A percentile compares a stretch with the other conserved stretches of the same genome.
Evolutionary conservation across 2,329 filamentous ascomycete genomes (phyloP).

Genomic region (Penicillium sp.): DNA sequence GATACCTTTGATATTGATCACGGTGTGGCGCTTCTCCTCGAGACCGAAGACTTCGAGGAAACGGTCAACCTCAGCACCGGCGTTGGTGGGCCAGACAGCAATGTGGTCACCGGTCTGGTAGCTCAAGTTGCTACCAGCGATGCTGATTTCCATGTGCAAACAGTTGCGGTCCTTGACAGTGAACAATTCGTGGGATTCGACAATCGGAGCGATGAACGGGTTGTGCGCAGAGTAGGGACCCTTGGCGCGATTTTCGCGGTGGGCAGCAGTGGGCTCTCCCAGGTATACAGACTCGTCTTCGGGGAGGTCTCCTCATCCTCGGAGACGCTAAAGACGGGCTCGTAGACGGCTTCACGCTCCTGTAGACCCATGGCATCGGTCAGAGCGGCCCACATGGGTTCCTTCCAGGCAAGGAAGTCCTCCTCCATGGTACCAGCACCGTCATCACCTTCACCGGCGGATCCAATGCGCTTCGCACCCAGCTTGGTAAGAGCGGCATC

Average conservation of each 20-base stretch:
- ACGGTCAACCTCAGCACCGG: constrained; percentile 84
- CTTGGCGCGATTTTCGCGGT: constrained; percentile 76
- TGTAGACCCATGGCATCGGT: constrained; percentile 78
- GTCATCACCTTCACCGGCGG: constrained; percentile 92
- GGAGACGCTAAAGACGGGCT: constrained; percentile 79
- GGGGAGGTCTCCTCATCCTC: constrained; percentile 67
- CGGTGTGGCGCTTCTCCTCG: constrained; percentile 67
- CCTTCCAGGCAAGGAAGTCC: constrained; percentile 98
- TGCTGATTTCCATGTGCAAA: constrained; percentile 90
- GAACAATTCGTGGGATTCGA: constrained; percentile 87
- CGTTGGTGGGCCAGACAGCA: constrained; percentile 93
- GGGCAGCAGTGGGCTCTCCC: constrained; percentile 93
- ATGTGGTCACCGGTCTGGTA: constrained; percentile 98
- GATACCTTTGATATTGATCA: constrained; percentile 82
- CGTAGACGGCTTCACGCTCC: constrained; percentile 93
- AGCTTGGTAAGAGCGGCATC: constrained; percentile 74
- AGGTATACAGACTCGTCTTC: constrained; percentile 82
- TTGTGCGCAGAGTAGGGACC: constrained; percentile 96
- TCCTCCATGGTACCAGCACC: constrained; percentile 99
- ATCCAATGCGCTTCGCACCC: constrained; percentile 76
- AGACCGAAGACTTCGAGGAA: constrained; percentile 77
- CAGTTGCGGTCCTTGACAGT: constrained; percentile 86
- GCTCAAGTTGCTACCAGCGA: constrained; percentile 78
- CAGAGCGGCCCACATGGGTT: constrained; percentile 93
- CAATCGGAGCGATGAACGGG: constrained; percentile 91